These are phyloP conservation scores for Calcarisporium arbuscula DNA, from an alignment of 2,329 filamentous ascomycete genomes.

Conservation along the genomic window DNA sequence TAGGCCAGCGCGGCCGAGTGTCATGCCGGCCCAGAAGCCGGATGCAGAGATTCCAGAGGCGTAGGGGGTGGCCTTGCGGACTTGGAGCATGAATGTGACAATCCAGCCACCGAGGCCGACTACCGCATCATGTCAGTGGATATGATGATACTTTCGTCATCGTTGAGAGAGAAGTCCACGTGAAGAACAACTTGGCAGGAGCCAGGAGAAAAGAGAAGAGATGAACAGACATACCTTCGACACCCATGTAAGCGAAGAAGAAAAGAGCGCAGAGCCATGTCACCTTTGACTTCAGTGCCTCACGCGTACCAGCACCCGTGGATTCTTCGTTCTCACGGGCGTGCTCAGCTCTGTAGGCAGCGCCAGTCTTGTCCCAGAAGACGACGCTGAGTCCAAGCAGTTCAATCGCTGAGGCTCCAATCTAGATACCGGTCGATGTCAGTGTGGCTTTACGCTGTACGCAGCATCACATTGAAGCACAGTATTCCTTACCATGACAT, in stretches of 20 bases:
- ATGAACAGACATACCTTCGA: slow-evolving; percentile 42
- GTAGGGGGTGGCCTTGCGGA: slow-evolving; percentile 58
- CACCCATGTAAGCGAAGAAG: slow-evolving; percentile 66
- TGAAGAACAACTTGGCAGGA: too few relatives aligned
- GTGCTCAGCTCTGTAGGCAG: slow-evolving; percentile 41
- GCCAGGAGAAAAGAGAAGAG: not conserved
- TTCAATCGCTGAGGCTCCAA: slow-evolving; percentile 49
- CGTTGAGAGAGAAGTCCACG: too few relatives aligned
- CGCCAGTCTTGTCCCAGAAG: slow-evolving; percentile 56
- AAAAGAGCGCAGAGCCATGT: slow-evolving; percentile 65
- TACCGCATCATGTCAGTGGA: too few relatives aligned
- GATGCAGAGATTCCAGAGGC: slow-evolving; percentile 66
- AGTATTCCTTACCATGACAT: slow-evolving; percentile 53
- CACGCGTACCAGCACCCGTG: slow-evolving; percentile 25
- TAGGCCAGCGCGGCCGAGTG: slow-evolving; percentile 57
- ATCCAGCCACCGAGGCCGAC: slow-evolving; percentile 72
- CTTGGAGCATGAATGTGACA: slow-evolving; percentile 70
- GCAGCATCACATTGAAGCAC: slow-evolving; percentile 6
- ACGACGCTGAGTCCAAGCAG: slow-evolving; percentile 39
- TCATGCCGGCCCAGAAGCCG: slow-evolving; percentile 76
- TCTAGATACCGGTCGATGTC: slow-evolving; percentile 13
- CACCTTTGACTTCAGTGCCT: slow-evolving; percentile 39
- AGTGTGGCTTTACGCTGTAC: too few relatives aligned
- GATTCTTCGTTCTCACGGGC: slow-evolving; percentile 15
- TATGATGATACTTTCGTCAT: not conserved